These are phyloP conservation scores for Stenocarpella maydis DNA, from an alignment of 2,329 filamentous ascomycete species.

Conservation along the genomic window DNA sequence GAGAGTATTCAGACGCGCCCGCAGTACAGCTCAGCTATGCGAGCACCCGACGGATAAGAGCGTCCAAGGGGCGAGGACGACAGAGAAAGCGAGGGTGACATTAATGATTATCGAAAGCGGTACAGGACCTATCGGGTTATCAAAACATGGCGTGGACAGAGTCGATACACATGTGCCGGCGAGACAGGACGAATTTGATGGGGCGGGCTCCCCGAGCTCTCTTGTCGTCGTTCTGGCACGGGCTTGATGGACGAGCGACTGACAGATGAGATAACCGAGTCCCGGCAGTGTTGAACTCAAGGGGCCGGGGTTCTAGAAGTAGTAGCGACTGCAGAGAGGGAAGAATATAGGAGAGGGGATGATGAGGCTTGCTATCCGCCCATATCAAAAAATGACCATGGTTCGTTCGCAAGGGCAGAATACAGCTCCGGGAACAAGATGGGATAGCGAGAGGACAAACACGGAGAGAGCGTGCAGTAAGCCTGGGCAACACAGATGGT, in stretches of 20 bases:
- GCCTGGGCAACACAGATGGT: conserved; percentile 15
- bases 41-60: conserved; percentile 28
- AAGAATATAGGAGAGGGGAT: conserved; percentile 2
- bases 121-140: conserved; percentile 10
- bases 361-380: not conserved
- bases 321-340: conserved; percentile 5
- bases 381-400: not conserved
- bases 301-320: not conserved
- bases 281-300: conserved; percentile 4
- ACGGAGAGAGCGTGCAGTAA: not conserved
- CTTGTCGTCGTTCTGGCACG: not conserved
- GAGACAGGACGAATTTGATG: not conserved
- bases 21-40: conserved; percentile 22
- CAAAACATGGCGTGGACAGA: conserved; percentile 25
- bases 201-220: not conserved
- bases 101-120: conserved; percentile 21
- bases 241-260: conserved; percentile 5
- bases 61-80: conserved; percentile 15
- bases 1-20: not conserved
- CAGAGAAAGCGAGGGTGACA: conserved; percentile 23
- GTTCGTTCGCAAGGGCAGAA: conserved; percentile 3
- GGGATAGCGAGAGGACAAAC: conserved; percentile 8
- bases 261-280: conserved; percentile 6
- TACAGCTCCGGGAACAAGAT: conserved; percentile 3
- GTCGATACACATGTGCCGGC: not conserved